Evolutionary conservation across 768 basidiomycete species (phyloP).

Genomic region (Termitomyces sp.): DNA sequence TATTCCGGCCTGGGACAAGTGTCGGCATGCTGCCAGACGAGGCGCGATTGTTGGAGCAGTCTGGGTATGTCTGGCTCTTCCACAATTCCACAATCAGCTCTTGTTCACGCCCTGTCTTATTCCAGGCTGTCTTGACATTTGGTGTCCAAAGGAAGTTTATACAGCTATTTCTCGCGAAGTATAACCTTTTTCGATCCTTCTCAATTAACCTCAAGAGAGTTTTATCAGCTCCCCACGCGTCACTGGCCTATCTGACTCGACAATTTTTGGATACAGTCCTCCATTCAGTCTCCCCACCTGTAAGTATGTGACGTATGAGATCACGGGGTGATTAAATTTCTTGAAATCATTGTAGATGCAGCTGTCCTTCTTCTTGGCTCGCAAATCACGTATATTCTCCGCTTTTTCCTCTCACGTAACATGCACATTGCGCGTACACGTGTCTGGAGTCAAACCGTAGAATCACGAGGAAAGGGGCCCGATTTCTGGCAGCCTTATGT

Average conservation of each 20-base stretch:
- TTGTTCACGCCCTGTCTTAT: neutral
- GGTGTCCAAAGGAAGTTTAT: slow-evolving; percentile 68
- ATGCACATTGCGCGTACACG: slow-evolving; percentile 73
- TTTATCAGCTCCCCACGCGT: slow-evolving; percentile 52
- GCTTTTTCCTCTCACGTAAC: slow-evolving; percentile 81
- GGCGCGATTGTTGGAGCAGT: slow-evolving; percentile 63
- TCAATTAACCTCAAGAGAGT: neutral
- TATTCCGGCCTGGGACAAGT: slow-evolving; percentile 80
- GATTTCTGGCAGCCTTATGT: slow-evolving; percentile 85
- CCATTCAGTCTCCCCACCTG: slow-evolving; percentile 73
- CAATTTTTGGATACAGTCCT: slow-evolving; percentile 57
- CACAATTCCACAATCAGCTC: neutral
- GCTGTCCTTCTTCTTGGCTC: slow-evolving; percentile 67
- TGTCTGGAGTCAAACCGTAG: slow-evolving; percentile 78
- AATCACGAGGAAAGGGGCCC: slow-evolving; percentile 73
- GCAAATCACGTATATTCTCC: slow-evolving; percentile 71
- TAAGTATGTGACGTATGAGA: slow-evolving; percentile 23
- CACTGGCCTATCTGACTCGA: slow-evolving; percentile 56
- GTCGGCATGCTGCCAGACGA: slow-evolving; percentile 67
- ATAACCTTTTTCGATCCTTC: neutral
- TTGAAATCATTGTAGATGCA: slow-evolving; percentile 46
- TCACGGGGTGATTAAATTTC: neutral
- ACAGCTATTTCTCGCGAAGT: slow-evolving; percentile 60
- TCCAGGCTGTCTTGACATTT: slow-evolving; percentile 63
- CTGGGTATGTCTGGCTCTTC: slow-evolving; percentile 51